These are phyloP conservation scores for Pontederia crassipes DNA, from an alignment of 176 grass and related monocot genomes.

Conservation along the genomic window DNA sequence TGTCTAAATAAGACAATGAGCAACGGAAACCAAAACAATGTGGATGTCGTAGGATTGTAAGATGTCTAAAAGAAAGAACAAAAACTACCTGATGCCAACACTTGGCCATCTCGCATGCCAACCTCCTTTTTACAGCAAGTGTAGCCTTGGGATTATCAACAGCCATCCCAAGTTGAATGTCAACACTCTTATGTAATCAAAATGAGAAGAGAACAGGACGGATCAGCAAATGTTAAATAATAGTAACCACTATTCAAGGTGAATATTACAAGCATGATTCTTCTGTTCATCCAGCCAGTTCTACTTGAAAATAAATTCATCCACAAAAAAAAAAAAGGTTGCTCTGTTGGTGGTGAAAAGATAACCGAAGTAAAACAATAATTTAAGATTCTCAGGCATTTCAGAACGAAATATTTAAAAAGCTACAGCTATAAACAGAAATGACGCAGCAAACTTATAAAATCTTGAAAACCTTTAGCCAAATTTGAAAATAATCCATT, in stretches of 20 bases:
- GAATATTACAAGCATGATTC: not conserved
- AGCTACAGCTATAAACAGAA: not conserved
- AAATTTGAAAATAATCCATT: not conserved
- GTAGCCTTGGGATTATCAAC: slow-evolving; percentile 19
- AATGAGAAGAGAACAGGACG: not conserved
- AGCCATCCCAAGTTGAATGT: slow-evolving; percentile 24
- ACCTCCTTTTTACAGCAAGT: slow-evolving; percentile 21
- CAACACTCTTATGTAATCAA: slow-evolving; percentile 4
- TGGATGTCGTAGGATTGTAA: not conserved
- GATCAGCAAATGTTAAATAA: not conserved
- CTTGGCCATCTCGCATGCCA: slow-evolving; percentile 23
- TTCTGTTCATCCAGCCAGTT: not conserved
- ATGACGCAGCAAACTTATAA: not conserved
- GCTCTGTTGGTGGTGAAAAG: too few relatives aligned
- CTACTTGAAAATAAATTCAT: not conserved
- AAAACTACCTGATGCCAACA: slow-evolving; percentile 21
- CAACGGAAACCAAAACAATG: not conserved
- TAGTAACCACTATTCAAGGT: too few relatives aligned
- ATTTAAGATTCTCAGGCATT: too few relatives aligned
- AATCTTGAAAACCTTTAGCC: too few relatives aligned
- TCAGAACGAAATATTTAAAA: not conserved
- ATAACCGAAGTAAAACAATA: too few relatives aligned
- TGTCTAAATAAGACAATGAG: not conserved
- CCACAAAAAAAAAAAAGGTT: not conserved
- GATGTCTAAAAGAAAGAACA: not conserved